phyloP scores from a whole-genome alignment of 106 monocot species.

The Phalaenopsis equestris region DNA sequence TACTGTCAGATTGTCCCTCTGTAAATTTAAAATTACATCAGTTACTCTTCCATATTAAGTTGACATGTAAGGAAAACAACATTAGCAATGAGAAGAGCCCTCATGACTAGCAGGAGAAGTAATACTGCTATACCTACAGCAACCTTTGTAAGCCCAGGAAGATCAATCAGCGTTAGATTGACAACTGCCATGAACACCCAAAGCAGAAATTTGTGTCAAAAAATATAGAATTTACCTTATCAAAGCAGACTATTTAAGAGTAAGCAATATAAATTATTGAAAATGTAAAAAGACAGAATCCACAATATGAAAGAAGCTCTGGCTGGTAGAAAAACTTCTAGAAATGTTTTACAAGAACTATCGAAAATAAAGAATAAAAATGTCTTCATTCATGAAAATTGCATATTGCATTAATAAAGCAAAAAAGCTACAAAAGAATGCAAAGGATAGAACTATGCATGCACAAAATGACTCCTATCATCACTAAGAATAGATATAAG shows the following conservation, averaged over 20 bases:
- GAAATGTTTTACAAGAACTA: not conserved
- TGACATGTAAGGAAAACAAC: not conserved
- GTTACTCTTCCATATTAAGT: not conserved
- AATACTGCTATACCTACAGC: constrained; percentile 64
- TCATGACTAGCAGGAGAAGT: not conserved
- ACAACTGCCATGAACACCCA: constrained; percentile 52
- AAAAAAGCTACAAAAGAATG: no score
- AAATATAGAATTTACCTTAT: not conserved
- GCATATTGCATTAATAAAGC: no score
- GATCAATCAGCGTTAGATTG: constrained; percentile 92
- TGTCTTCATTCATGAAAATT: not conserved
- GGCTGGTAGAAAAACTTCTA: not conserved
- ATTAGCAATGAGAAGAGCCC: not conserved
- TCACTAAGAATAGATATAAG: no score
- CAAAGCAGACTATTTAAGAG: not conserved
- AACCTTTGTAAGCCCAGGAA: constrained; percentile 97
- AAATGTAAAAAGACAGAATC: not conserved
- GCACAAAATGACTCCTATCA: no score
- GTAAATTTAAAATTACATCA: not conserved
- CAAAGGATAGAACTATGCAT: no score
- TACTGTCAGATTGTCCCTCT: constrained; percentile 95
- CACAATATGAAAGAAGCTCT: not conserved
- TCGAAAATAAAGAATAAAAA: not conserved
- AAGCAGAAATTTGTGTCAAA: not conserved
- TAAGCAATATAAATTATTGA: not conserved